Evolutionary conservation across 208 protist species (phyloP).

Genomic region (Wallacemonas collosoma): DNA sequence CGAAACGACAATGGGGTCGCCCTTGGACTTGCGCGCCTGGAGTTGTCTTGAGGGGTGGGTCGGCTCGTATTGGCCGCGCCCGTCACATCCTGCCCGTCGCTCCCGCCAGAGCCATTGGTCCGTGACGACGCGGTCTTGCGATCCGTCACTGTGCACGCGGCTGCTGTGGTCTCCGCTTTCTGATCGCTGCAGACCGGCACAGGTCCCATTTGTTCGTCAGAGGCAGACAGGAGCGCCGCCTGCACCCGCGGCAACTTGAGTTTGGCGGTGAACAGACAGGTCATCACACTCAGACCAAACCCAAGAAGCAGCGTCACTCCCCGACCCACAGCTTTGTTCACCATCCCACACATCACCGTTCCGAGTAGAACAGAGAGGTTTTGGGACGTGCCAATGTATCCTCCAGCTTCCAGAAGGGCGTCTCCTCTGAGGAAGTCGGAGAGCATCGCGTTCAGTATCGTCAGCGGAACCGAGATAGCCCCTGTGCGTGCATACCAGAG

Average conservation of each 20-base stretch:
- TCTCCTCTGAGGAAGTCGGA: conserved; percentile 42
- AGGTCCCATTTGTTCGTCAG: conserved; percentile 5
- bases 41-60: no score
- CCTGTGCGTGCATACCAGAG: conserved; percentile 34
- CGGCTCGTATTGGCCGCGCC: no score
- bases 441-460: conserved; percentile 41
- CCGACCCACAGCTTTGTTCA: conserved; percentile 29
- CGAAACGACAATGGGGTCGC: no score
- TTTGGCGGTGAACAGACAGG: conserved; percentile 17
- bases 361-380: conserved; percentile 30
- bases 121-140: no score
- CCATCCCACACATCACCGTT: conserved; percentile 37
- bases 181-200: no score
- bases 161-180: no score
- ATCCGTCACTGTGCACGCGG: no score
- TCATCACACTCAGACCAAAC: conserved; percentile 4
- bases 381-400: conserved; percentile 40
- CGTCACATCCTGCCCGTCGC: no score
- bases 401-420: conserved; percentile 37
- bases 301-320: conserved; percentile 25
- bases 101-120: no score
- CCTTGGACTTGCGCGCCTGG: no score
- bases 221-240: not conserved
- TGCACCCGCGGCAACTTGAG: conserved; percentile 10
- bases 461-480: conserved; percentile 41